phyloP scores from a whole-genome alignment of 352 stramenopile species.

The Globisporangium spinosum region DNA sequence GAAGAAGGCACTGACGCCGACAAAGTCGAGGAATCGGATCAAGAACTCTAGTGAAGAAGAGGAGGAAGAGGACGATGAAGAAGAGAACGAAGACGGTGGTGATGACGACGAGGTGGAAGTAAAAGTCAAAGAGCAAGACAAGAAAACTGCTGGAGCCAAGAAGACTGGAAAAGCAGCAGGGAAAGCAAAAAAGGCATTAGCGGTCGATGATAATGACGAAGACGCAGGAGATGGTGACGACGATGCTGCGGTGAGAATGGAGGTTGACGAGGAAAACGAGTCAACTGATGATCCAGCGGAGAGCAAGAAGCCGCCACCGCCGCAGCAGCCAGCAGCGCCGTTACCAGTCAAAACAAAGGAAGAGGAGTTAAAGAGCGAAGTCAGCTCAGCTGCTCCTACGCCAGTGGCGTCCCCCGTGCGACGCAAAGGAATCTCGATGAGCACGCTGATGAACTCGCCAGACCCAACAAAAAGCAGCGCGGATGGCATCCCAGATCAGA shows the following conservation, averaged over 20 bases:
- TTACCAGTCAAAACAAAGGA: slow-evolving; percentile 12
- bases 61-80: slow-evolving; percentile 23
- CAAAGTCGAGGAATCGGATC: slow-evolving; percentile 22
- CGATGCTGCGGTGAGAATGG: slow-evolving; percentile 14
- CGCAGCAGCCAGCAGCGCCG: not conserved
- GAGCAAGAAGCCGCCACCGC: slow-evolving; percentile 16
- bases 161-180: slow-evolving; percentile 3
- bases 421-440: slow-evolving; percentile 51
- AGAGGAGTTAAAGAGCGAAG: slow-evolving; percentile 23
- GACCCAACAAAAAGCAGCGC: slow-evolving; percentile 9
- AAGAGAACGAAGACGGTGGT: slow-evolving; percentile 12
- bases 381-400: slow-evolving; percentile 24
- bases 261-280: slow-evolving; percentile 15
- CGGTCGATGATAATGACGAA: slow-evolving; percentile 19
- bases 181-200: slow-evolving; percentile 14
- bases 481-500: slow-evolving; percentile 45
- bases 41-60: slow-evolving; percentile 12
- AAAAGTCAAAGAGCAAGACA: slow-evolving; percentile 6
- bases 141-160: not conserved
- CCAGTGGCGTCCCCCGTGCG: slow-evolving; percentile 38
- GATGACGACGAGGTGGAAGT: slow-evolving; percentile 6
- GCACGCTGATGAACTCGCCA: slow-evolving; percentile 50
- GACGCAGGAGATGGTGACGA: not conserved
- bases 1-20: slow-evolving; percentile 10
- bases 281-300: not conserved